phyloP scores from a whole-genome alignment of 1,139 yeast species.

The Suzukiozyma palmioleophila region DNA sequence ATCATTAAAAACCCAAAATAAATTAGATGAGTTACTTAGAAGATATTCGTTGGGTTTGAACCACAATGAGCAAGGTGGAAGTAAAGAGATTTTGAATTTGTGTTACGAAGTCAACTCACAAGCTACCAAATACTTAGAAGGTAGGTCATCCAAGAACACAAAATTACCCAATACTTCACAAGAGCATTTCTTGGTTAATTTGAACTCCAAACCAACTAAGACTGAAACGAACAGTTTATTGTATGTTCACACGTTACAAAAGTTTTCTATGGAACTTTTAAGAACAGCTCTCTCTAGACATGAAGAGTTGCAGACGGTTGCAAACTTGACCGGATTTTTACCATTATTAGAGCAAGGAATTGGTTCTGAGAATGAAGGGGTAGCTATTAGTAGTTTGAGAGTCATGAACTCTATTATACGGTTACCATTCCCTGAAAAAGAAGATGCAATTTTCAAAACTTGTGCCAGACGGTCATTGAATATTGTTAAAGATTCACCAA shows the following conservation, averaged over 20 bases:
- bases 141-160: constrained; percentile 10
- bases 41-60: constrained; percentile 75
- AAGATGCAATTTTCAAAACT: constrained; percentile 48
- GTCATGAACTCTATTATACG: constrained; percentile 58
- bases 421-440: constrained; percentile 57
- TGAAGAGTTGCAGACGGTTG: constrained; percentile 49
- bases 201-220: constrained; percentile 54
- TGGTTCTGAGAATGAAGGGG: constrained; percentile 66
- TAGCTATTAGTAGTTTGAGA: constrained; percentile 63
- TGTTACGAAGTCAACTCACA: constrained; percentile 71
- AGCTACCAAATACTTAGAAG: constrained; percentile 31
- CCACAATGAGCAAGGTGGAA: constrained; percentile 58
- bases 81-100: constrained; percentile 59
- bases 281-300: constrained; percentile 68
- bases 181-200: constrained; percentile 65
- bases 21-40: constrained; percentile 73
- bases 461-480: constrained; percentile 63
- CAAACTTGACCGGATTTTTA: constrained; percentile 67
- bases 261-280: constrained; percentile 74
- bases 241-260: constrained; percentile 59
- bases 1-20: constrained; percentile 64
- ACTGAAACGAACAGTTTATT: constrained; percentile 2
- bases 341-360: constrained; percentile 65
- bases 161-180: constrained; percentile 23
- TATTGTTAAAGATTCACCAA: constrained; percentile 70